A percentile compares a stretch with the other conserved stretches of the same genome.
Conservation (phyloP, 2,329 filamentous ascomycete genomes). For the Aspergillus proliferans region DNA sequence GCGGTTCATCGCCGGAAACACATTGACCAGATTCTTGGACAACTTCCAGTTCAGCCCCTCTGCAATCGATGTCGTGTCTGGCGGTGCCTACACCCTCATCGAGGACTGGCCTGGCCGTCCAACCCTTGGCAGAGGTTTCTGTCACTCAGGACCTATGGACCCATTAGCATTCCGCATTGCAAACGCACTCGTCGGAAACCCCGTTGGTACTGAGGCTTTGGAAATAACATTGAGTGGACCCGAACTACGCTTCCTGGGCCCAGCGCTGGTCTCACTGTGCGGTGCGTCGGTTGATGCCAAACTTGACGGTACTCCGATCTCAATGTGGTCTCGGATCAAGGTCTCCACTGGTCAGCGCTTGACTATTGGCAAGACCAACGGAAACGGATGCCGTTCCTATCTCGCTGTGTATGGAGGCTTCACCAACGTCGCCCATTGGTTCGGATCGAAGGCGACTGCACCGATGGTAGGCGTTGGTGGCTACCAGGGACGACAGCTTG, state of each 20-base stretch:
- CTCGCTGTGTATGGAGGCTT: conserved; percentile 54
- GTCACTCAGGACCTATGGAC: conserved; percentile 58
- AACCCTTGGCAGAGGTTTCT: conserved; percentile 52
- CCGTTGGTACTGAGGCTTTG: conserved; percentile 46
- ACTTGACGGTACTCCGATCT: conserved; percentile 44
- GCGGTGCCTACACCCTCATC: conserved; percentile 53
- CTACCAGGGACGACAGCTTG: conserved; percentile 53
- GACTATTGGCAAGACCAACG: conserved; percentile 50
- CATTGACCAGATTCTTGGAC: conserved; percentile 52
- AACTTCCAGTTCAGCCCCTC: conserved; percentile 45
- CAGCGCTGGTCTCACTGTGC: conserved; percentile 52
- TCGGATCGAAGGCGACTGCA: conserved; percentile 55
- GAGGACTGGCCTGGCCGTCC: conserved; percentile 56
- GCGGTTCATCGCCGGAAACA: conserved; percentile 45
- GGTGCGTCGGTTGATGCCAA: conserved; percentile 50
- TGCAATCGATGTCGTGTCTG: conserved; percentile 52
- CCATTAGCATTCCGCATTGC: conserved; percentile 52
- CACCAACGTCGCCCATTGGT: conserved; percentile 50
- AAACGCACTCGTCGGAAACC: conserved; percentile 56
- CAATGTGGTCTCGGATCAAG: conserved; percentile 52
- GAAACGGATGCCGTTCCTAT: conserved; percentile 52
- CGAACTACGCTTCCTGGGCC: conserved; percentile 50
- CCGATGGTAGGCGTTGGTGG: conserved; percentile 55
- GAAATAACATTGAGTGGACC: conserved; percentile 58
- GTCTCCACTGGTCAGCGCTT: conserved; percentile 48